Base-by-base conservation (phyloP, 1,284 basidiomycete genomes). In the Trichosporon sp. region DNA sequence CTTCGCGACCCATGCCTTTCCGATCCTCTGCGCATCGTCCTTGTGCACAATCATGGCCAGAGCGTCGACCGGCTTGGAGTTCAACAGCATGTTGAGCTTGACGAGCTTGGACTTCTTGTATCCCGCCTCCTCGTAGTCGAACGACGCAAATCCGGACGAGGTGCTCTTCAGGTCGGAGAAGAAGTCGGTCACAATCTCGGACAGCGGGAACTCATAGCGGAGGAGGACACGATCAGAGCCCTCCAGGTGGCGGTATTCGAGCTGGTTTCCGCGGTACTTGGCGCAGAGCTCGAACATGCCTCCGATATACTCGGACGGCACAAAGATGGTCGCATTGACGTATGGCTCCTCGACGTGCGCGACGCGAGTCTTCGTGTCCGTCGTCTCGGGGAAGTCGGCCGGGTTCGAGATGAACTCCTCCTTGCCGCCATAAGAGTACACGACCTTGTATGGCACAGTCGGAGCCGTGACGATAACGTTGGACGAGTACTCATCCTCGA, bases 401-500 rank as follows among this genome's bases (percentile, higher is more conserved):
- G 95, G 95, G 80, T 96, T 97, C 81, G 94, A 94, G 76, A 98
- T 87, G 68, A 89, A 87, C 65, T 73, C 78, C 71, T 88, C 88
- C 12, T 88, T 90, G 67, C 88, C 89, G 76, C 26, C 26, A 26
- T 93, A 87, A 73, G 86, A 88, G 84, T 91, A 93, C 48, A 93
- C 82, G 64, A 96, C 94, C 85, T 93, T 92, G 82, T 95, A 95
- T 14, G 95, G 94, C 46, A 97, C 95, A 2, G 94, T 95, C 0
- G 95, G 96, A 1, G 94, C 92, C 4, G 95, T 98, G 72, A 96
- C 88, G 76, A 96, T 94, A 67, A 96, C 89, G 76, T 90, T 92
- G 26, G 93, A 92, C 70, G 93, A 90, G 78, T 98, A 96, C 82
- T 99, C 97, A 81, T 99, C 97, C 83, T 98, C 96, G 5, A 99